Evolutionary conservation across 345 rosid species (phyloP).

Genomic region (Erodium maritimum): DNA sequence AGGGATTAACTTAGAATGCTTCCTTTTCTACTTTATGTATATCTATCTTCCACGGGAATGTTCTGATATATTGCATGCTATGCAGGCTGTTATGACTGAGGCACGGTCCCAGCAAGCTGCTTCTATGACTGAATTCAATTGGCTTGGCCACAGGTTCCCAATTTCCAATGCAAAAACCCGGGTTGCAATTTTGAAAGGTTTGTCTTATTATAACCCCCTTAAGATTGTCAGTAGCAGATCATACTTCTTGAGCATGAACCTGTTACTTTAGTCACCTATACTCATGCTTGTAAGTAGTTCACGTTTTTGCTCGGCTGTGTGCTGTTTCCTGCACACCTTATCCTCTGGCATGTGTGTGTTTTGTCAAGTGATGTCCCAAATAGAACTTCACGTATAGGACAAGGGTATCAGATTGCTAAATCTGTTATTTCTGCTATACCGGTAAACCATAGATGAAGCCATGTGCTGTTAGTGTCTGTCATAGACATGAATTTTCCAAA

Average conservation of each 20-base stretch:
- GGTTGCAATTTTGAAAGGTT: constrained; percentile 89
- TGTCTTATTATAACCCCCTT: neutral
- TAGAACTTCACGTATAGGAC: neutral
- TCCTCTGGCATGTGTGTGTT: neutral
- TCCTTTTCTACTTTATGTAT: neutral
- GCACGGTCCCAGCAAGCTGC: constrained; percentile 98
- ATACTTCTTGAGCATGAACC: neutral
- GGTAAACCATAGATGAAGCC: neutral
- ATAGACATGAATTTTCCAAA: neutral
- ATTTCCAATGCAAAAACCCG: constrained; percentile 89
- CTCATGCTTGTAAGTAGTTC: no score
- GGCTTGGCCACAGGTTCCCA: constrained; percentile 94
- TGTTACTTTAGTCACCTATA: neutral
- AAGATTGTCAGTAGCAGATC: neutral
- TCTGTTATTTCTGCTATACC: neutral
- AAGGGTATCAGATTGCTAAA: neutral
- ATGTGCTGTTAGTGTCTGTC: neutral
- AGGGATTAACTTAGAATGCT: constrained; percentile 3
- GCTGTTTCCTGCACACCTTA: neutral
- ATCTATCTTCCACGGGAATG: neutral
- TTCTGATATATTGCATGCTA: constrained; percentile 3
- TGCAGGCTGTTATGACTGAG: constrained; percentile 93
- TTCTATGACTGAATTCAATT: constrained; percentile 82
- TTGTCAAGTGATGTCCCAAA: no score
- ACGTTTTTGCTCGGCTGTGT: neutral